Conservation (phyloP, 345 rosid species). For the Gossypium sturtianum region DNA sequence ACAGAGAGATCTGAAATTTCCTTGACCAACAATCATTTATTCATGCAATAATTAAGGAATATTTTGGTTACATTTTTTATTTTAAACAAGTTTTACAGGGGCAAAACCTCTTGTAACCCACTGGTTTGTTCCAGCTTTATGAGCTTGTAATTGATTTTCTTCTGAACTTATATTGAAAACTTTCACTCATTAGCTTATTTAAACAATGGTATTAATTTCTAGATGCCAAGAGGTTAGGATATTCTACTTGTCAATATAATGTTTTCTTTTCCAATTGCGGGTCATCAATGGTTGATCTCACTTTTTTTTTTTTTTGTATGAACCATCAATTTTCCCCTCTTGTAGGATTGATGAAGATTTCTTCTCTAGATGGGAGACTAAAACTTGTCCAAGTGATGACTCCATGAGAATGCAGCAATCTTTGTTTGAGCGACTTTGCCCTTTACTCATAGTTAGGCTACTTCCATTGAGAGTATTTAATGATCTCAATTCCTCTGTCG, state of each 20-base stretch:
- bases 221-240: neutral
- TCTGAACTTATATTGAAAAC: neutral
- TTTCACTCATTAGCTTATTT: neutral
- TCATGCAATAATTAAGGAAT: neutral
- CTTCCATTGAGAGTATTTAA: conserved; percentile 81
- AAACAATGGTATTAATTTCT: neutral
- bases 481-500: conserved; percentile 37
- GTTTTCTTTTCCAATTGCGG: neutral
- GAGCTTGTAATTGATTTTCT: neutral
- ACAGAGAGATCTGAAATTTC: neutral
- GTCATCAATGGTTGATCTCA: neutral
- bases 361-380: conserved; percentile 31
- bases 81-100: neutral
- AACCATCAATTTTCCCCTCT: conserved; percentile 1
- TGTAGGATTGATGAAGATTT: conserved; percentile 35
- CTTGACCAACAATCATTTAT: neutral
- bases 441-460: conserved; percentile 69
- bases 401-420: conserved; percentile 33
- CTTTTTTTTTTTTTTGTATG: neutral
- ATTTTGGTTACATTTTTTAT: neutral
- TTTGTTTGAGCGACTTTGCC: conserved; percentile 78
- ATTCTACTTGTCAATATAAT: neutral
- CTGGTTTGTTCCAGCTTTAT: neutral
- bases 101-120: neutral
- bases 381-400: conserved; percentile 27